phyloP scores from a whole-genome alignment of 2,329 filamentous ascomycete species.

The Scedosporium dehoogii region DNA sequence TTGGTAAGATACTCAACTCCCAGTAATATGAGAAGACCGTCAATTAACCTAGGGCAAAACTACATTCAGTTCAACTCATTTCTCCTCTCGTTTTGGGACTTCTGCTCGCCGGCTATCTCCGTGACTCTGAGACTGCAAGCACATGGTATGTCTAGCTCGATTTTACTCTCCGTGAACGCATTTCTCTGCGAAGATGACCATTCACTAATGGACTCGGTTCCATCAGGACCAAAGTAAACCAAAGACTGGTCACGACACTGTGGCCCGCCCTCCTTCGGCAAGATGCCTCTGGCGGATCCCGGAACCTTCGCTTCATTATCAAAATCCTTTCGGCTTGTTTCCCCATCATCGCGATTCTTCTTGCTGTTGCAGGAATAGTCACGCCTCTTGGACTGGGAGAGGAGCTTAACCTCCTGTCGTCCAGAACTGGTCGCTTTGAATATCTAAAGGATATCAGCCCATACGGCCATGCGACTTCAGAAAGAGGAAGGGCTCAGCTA shows the following conservation, averaged over 20 bases:
- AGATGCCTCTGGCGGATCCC: slow-evolving; percentile 19
- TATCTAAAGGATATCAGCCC: slow-evolving; percentile 26
- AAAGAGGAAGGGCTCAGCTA: slow-evolving; percentile 19
- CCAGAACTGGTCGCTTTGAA: slow-evolving; percentile 16
- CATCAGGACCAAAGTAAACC: slow-evolving; percentile 12
- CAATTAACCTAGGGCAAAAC: background rate
- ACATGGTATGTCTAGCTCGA: slow-evolving; percentile 21
- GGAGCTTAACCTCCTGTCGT: slow-evolving; percentile 9
- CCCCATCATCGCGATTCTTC: slow-evolving; percentile 20
- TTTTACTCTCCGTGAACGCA: background rate
- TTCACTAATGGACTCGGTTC: background rate
- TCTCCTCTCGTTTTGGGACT: slow-evolving; percentile 24
- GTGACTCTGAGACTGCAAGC: slow-evolving; percentile 23
- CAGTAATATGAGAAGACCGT: background rate
- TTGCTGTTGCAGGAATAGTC: slow-evolving; percentile 30
- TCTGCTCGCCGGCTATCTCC: slow-evolving; percentile 24
- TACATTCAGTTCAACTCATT: slow-evolving; percentile 23
- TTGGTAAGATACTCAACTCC: slow-evolving; percentile 9
- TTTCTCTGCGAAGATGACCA: background rate
- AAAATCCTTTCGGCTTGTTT: slow-evolving; percentile 10
- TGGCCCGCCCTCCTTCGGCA: slow-evolving; percentile 31
- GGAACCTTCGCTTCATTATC: slow-evolving; percentile 16
- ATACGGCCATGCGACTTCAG: slow-evolving; percentile 27
- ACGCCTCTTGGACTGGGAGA: slow-evolving; percentile 36
- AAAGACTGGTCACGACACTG: slow-evolving; percentile 25